Conservation (phyloP, 106 monocot species). For the Alisma plantagoaquatica region DNA sequence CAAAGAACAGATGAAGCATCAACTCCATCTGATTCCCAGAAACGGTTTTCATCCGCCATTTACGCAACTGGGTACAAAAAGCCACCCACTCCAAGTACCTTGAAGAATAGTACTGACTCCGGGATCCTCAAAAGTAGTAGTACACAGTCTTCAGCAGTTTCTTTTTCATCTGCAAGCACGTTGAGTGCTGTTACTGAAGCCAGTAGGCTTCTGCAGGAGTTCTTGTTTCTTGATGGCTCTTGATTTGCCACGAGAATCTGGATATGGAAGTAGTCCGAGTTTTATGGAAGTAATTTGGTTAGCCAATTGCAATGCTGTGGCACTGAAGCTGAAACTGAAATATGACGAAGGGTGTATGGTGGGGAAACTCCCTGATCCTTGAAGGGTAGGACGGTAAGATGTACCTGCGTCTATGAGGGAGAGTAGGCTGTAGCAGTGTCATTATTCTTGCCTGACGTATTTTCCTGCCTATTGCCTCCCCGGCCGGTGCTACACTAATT, state of each 20-base stretch:
- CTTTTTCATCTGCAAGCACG: conserved; percentile 4
- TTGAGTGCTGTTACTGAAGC: conserved; percentile 41
- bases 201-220: conserved; percentile 68
- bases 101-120: not conserved
- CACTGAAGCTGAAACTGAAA: not conserved
- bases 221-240: conserved; percentile 41
- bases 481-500: no score
- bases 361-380: not conserved
- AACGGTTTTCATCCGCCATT: not conserved
- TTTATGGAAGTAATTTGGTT: no score
- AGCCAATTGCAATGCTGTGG: not conserved
- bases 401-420: not conserved
- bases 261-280: no score
- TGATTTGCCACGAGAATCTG: no score
- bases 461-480: no score
- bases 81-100: not conserved
- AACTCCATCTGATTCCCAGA: not conserved
- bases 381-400: not conserved
- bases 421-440: no score
- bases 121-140: not conserved
- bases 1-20: not conserved
- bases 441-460: no score
- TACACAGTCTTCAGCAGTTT: not conserved
- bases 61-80: not conserved
- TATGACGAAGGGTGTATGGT: not conserved